phyloP scores from a whole-genome alignment of 306 rosid species.

The Dryas octopetala region DNA sequence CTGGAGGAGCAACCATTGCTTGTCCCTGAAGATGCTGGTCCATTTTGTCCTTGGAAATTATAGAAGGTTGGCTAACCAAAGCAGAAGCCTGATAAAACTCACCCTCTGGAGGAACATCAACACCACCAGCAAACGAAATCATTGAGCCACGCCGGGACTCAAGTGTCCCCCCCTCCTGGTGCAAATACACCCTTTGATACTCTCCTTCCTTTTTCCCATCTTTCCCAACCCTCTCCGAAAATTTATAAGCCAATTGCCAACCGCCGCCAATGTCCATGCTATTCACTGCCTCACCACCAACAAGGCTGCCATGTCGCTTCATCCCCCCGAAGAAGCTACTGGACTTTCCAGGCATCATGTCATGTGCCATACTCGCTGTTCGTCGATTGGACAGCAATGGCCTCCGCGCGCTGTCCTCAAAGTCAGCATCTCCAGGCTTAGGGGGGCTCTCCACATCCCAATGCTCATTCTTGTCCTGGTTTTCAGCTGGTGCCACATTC shows the following conservation, averaged over 20 bases:
- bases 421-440: slow-evolving; percentile 18
- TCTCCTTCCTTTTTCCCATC: slow-evolving; percentile 40
- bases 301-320: slow-evolving; percentile 22
- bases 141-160: slow-evolving; percentile 29
- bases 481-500: slow-evolving; percentile 19
- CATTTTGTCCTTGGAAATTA: slow-evolving; percentile 9
- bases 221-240: slow-evolving; percentile 27
- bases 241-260: slow-evolving; percentile 42
- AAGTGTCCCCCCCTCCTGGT: slow-evolving; percentile 31
- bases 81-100: slow-evolving; percentile 42
- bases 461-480: slow-evolving; percentile 21
- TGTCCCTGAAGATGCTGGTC: slow-evolving; percentile 21
- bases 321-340: slow-evolving; percentile 15
- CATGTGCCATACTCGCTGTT: slow-evolving; percentile 26
- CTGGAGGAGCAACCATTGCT: slow-evolving; percentile 28
- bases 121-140: slow-evolving; percentile 34
- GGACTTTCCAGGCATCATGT: slow-evolving; percentile 13
- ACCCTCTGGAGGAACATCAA: slow-evolving; percentile 17
- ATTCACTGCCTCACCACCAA: slow-evolving; percentile 26
- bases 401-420: slow-evolving; percentile 31
- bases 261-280: slow-evolving; percentile 50
- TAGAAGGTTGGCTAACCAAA: slow-evolving; percentile 42
- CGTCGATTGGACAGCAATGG: slow-evolving; percentile 38
- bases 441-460: slow-evolving; percentile 40
- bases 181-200: slow-evolving; percentile 40